Conservation (phyloP, 192 early-diverging fungal species). For the Backusella tarrabulga region DNA sequence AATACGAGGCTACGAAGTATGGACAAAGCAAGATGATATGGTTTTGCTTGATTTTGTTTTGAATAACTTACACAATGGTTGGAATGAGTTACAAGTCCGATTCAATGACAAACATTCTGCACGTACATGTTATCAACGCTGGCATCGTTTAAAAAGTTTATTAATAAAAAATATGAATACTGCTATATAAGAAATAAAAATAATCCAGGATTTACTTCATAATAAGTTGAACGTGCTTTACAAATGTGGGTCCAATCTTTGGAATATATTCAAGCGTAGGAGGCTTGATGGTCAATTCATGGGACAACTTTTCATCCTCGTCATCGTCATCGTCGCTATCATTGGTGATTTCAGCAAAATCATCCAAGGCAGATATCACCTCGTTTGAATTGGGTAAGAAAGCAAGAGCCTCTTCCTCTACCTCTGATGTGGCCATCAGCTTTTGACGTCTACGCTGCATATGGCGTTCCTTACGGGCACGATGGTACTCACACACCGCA, state of each 20-base stretch:
- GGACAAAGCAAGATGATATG: slow-evolving; percentile 34
- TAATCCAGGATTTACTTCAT: neutral
- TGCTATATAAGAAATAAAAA: neutral
- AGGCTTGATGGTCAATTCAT: slow-evolving; percentile 11
- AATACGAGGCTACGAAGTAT: slow-evolving; percentile 28
- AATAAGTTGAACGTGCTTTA: slow-evolving; percentile 3
- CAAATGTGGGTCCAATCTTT: slow-evolving; percentile 24
- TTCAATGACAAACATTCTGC: slow-evolving; percentile 28
- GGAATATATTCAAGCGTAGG: slow-evolving; percentile 27
- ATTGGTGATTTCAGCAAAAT: slow-evolving; percentile 42
- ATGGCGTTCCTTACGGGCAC: slow-evolving; percentile 34
- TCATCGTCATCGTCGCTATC: neutral
- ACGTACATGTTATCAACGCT: slow-evolving; percentile 22
- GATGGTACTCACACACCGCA: slow-evolving; percentile 24
- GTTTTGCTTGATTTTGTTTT: slow-evolving; percentile 28
- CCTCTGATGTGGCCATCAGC: slow-evolving; percentile 22
- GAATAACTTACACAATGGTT: slow-evolving; percentile 12
- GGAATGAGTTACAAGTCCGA: slow-evolving; percentile 23
- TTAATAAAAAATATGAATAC: slow-evolving; percentile 17
- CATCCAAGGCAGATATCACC: slow-evolving; percentile 29
- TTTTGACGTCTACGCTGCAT: slow-evolving; percentile 34
- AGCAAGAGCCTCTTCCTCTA: neutral
- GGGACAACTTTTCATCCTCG: neutral
- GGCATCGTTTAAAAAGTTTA: slow-evolving; percentile 19
- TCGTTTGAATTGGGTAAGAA: neutral